A percentile compares a stretch with the other conserved stretches of the same genome.
Evolutionary conservation across 2,329 filamentous ascomycete genomes (phyloP).

Genomic region (Fusarium palustre): DNA sequence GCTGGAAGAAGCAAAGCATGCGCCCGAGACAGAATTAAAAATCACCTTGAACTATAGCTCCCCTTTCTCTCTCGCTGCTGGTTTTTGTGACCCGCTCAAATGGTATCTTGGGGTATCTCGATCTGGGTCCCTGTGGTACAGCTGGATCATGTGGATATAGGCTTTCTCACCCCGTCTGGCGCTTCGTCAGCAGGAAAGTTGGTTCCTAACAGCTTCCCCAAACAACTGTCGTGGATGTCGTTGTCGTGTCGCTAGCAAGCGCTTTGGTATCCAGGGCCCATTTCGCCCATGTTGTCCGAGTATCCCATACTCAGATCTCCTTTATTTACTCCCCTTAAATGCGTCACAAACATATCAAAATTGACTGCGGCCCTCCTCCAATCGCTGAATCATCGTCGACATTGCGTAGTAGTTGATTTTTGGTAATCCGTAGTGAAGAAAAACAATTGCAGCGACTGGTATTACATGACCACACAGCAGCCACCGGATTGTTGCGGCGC

Average conservation of each 20-base stretch:
- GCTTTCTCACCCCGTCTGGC: constrained; percentile 27
- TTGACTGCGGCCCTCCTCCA: constrained; percentile 46
- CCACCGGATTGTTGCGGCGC: constrained; percentile 91
- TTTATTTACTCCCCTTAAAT: constrained; percentile 43
- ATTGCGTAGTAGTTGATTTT: constrained; percentile 47
- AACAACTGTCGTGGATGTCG: constrained; percentile 33
- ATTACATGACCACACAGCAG: constrained; percentile 95
- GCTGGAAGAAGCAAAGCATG: constrained; percentile 33
- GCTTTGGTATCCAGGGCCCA: constrained; percentile 42
- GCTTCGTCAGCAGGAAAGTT: constrained; percentile 31
- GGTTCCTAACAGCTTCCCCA: constrained; percentile 26
- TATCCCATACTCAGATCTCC: constrained; percentile 33
- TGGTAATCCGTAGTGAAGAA: constrained; percentile 45
- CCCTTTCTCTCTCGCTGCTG: constrained; percentile 36
- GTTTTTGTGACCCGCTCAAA: constrained; percentile 42
- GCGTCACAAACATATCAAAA: constrained; percentile 47
- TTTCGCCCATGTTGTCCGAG: constrained; percentile 29
- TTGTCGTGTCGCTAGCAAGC: constrained; percentile 36
- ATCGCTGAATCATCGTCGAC: constrained; percentile 50
- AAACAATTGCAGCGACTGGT: constrained; percentile 35
- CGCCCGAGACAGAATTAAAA: constrained; percentile 45
- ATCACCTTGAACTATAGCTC: constrained; percentile 34
- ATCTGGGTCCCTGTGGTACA: constrained; percentile 41
- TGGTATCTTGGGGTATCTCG: constrained; percentile 46
- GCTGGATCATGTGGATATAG: constrained; percentile 36